Base-by-base conservation (phyloP, 2,329 filamentous ascomycete species). In the Sarocladium oryzae region DNA sequence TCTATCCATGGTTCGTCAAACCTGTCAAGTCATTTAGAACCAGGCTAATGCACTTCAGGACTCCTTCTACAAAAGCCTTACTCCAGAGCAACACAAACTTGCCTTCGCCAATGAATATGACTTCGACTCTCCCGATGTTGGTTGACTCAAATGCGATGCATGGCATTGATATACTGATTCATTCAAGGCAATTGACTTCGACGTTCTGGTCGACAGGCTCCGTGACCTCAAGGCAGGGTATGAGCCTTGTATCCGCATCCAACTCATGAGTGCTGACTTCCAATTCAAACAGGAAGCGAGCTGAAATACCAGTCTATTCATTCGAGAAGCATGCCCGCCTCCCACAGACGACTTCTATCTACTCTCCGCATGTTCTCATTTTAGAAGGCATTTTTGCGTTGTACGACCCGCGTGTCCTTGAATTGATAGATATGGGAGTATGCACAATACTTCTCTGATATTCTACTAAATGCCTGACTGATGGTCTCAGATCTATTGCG, bases 311-410 rank as follows among this genome's bases (percentile, higher is more conserved):
- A 0, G 77, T 95, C 10, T 99, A 99, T 66, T 99, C 93, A 0
- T 99, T 99, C 67, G 81, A 89, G 58, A 87, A 96, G 64, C 93
- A 99, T 69, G 82, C 88, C 55, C 82, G 93, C 45, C 67, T 91
- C 45, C 76, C 85, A 10, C 77, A 87, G 57, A 95, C 90, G 0
- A 95, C 87, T 0, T 85, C 88, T 1, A 89, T 99, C 54, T 99
- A 99, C 66, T 97, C 93, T 4, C 93, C 93, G 1, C 93, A 96
- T 68, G 93, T 99, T 21, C 75, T 99, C 23, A 90, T 99, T 43
- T 72, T 99, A 13, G 93, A 99, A 73, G 93, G 93, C 18, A 99
- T 99, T 26, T 89, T 99, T 69, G 93, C 93, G 7, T 74, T 99
- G 11, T 90, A 96, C 63, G 93, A 99, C 63, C 82, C 81, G 21